Evolutionary conservation across 495 filamentous ascomycete species (phyloP), one percentile per base, ranked within the genome.

Genomic region (Neurospora sp.): DNA sequence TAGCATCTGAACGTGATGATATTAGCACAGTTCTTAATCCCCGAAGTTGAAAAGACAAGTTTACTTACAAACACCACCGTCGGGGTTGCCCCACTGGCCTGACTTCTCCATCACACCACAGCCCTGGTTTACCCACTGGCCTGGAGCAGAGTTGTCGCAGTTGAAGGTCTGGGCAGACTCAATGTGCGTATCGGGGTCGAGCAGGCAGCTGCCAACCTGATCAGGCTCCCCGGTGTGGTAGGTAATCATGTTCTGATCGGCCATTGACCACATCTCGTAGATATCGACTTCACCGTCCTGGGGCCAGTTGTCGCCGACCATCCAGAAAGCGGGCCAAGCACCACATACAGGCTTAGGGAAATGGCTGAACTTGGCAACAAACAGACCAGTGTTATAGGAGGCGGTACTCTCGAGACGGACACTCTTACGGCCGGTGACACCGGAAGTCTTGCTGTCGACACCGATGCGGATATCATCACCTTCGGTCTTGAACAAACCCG

Each of bases 221-320:
- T 78, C 74, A 0, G 90, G 89, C 84, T 82, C 81, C 19, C 83
- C 83, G 1, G 93, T 94, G 79, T 98, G 94, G 73, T 92, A 82
- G 17, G 93, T 90, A 72, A 95, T 89, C 70, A 85, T 79, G 80
- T 97, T 93, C 70, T 83, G 78, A 2, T 83, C 78, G 71, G 90
- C 84, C 73, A 84, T 71, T 81, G 94, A 93, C 79, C 95, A 92
- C 71, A 90, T 90, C 82, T 97, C 94, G 76, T 96, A 92, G 77
- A 97, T 92, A 83, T 97, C 94, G 74, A 96, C 91, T 83, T 97
- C 94, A 36, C 94, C 94, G 72, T 89, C 86, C 5, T 81, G 80
- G 0, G 94, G 94, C 94, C 94, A 97, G 48, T 88, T 84, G 69
- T 85, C 83, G 37, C 93, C 92, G 13, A 89, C 83, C n/a, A 90